Evolutionary conservation across 1,284 basidiomycete genomes (phyloP).

Genomic region (Somion occarium): DNA sequence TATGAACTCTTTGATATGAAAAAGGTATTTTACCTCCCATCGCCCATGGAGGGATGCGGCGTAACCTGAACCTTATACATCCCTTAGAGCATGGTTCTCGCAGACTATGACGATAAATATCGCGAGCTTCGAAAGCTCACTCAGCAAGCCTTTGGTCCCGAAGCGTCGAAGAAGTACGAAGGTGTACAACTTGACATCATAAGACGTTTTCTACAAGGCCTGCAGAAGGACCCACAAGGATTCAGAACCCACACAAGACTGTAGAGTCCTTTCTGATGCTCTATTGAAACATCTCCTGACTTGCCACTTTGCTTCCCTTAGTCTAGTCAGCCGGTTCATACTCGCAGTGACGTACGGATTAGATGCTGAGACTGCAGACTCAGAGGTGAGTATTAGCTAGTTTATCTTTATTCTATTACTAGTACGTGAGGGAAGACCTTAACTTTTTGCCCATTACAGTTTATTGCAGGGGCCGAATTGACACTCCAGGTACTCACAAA

Average conservation of each 20-base stretch:
- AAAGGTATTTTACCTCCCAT: not conserved
- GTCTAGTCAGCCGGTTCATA: not conserved
- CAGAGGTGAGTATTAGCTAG: not conserved
- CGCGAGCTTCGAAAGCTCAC: not conserved
- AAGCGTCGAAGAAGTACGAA: not conserved
- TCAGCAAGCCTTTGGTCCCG: not conserved
- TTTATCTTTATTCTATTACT: not conserved
- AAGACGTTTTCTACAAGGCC: not conserved
- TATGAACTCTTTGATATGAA: constrained; percentile 5
- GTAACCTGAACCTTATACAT: no score
- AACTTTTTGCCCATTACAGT: no score
- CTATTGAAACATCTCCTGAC: no score
- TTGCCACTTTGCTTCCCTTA: not conserved
- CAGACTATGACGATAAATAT: not conserved
- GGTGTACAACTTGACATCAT: not conserved
- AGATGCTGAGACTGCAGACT: not conserved
- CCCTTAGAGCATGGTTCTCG: no score
- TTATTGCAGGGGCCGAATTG: not conserved
- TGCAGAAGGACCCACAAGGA: not conserved
- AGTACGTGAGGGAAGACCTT: no score
- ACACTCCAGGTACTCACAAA: not conserved
- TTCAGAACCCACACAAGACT: not conserved
- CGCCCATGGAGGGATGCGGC: no score
- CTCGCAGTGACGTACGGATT: not conserved
- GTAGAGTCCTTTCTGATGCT: no score